These are phyloP conservation scores for Adenanthera pavonina DNA, from an alignment of 306 rosid genomes.

Conservation along the genomic window DNA sequence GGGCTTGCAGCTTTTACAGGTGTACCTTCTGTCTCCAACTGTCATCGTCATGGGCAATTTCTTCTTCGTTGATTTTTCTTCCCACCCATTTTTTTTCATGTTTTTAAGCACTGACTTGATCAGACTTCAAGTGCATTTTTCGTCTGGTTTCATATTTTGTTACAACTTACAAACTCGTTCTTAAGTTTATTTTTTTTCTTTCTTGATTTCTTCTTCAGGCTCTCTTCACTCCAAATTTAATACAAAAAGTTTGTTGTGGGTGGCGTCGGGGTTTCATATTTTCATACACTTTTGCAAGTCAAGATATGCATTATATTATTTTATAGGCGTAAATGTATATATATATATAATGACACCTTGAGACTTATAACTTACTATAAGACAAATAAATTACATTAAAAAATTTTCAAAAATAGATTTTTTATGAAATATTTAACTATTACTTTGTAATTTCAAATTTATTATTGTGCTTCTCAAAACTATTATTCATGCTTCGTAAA, in stretches of 20 bases:
- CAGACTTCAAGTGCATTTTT: background rate
- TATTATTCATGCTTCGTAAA: no score
- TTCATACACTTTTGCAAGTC: background rate
- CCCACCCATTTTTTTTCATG: no score
- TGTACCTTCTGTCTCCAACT: conserved; percentile 42
- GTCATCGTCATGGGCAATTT: background rate
- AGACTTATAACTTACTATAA: background rate
- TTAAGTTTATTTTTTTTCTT: background rate
- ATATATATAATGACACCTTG: no score
- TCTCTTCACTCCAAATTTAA: background rate
- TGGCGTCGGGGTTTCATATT: background rate
- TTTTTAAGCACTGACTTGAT: no score
- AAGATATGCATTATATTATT: background rate
- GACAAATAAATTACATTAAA: background rate
- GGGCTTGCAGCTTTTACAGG: conserved; percentile 35
- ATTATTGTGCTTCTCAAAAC: no score
- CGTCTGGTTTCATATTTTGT: background rate
- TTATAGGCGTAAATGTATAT: background rate
- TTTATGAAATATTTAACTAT: no score
- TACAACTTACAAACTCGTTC: background rate
- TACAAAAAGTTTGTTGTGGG: no score
- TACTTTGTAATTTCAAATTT: background rate
- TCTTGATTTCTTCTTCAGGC: background rate
- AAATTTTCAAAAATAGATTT: no score
- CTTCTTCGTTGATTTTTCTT: background rate